phyloP scores from a whole-genome alignment of 495 filamentous ascomycete genomes.

The Penicillium ucsense region DNA sequence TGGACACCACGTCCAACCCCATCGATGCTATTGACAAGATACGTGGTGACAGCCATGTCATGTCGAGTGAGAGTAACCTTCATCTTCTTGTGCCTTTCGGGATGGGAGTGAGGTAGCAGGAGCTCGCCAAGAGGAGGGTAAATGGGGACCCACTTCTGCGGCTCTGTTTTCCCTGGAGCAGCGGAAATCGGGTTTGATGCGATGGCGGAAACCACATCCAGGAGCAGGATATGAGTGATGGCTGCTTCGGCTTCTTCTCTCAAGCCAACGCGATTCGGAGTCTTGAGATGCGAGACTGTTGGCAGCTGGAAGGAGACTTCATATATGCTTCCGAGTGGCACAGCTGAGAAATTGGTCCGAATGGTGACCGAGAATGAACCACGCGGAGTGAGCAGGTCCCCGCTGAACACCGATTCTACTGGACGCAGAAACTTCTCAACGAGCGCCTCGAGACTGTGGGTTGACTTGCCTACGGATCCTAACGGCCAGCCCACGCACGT shows the following conservation, averaged over 20 bases:
- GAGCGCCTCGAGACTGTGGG: conserved; percentile 26
- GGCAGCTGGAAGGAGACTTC: conserved; percentile 33
- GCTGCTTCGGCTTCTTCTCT: conserved; percentile 29
- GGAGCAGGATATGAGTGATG: conserved; percentile 28
- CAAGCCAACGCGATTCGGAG: conserved; percentile 25
- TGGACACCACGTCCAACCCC: conserved; percentile 6
- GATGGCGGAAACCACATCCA: conserved; percentile 29
- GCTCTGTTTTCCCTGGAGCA: background rate
- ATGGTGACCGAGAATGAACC: conserved; percentile 36
- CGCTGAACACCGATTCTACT: conserved; percentile 33
- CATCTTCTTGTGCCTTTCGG: conserved; percentile 25
- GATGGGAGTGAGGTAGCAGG: conserved; percentile 9
- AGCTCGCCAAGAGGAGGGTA: conserved; percentile 38
- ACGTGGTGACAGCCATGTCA: conserved; percentile 20
- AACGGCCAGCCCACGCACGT: conserved; percentile 25
- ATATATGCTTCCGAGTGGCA: conserved; percentile 39
- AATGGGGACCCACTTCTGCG: conserved; percentile 21
- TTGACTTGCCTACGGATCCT: background rate
- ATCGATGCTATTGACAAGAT: conserved; percentile 14
- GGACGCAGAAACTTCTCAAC: conserved; percentile 30
- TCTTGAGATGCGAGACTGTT: conserved; percentile 23
- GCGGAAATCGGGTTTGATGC: conserved; percentile 9
- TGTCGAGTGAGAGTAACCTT: conserved; percentile 25
- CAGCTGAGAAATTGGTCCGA: conserved; percentile 32
- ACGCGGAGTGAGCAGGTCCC: conserved; percentile 22